Conservation (phyloP, 257 asterid genomes). For the Mentha longifolia region DNA sequence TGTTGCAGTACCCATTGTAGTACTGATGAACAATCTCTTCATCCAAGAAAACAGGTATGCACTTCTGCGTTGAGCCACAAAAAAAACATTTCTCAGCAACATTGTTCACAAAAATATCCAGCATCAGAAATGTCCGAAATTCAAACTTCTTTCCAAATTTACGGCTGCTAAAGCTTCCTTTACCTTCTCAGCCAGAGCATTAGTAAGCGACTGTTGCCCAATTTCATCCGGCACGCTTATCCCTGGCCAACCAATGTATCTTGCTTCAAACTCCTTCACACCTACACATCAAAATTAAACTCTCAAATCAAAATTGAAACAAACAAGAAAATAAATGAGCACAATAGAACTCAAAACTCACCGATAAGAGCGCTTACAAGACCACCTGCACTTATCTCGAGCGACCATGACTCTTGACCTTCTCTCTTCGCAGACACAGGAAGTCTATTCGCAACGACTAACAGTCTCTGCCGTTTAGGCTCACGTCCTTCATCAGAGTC, state of each 20-base stretch:
- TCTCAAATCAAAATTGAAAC: not conserved
- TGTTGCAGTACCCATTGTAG: slow-evolving; percentile 92
- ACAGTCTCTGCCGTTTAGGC: slow-evolving; percentile 69
- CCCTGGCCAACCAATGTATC: slow-evolving; percentile 98
- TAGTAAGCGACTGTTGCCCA: slow-evolving; percentile 78
- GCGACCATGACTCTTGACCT: slow-evolving; percentile 89
- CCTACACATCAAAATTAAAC: slow-evolving; percentile 41
- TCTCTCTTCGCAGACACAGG: slow-evolving; percentile 93
- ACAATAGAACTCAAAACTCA: slow-evolving; percentile 46
- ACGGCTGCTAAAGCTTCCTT: not conserved
- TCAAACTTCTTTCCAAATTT: not conserved
- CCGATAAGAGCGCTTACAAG: slow-evolving; percentile 96
- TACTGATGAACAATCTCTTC: slow-evolving; percentile 91
- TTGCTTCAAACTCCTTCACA: slow-evolving; percentile 83
- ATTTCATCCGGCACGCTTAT: slow-evolving; percentile 88
- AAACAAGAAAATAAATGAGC: not conserved
- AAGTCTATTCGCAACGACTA: slow-evolving; percentile 94
- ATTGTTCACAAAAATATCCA: not conserved
- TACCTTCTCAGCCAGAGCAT: slow-evolving; percentile 88
- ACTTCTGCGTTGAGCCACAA: slow-evolving; percentile 50
- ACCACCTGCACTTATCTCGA: slow-evolving; percentile 96
- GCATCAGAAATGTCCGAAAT: not conserved
- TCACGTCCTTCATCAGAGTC: slow-evolving; percentile 50
- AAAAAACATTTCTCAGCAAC: slow-evolving; percentile 10
- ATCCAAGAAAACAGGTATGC: slow-evolving; percentile 89